These are phyloP conservation scores for Rubus idaeus DNA, from an alignment of 306 rosid species.

Conservation along the genomic window DNA sequence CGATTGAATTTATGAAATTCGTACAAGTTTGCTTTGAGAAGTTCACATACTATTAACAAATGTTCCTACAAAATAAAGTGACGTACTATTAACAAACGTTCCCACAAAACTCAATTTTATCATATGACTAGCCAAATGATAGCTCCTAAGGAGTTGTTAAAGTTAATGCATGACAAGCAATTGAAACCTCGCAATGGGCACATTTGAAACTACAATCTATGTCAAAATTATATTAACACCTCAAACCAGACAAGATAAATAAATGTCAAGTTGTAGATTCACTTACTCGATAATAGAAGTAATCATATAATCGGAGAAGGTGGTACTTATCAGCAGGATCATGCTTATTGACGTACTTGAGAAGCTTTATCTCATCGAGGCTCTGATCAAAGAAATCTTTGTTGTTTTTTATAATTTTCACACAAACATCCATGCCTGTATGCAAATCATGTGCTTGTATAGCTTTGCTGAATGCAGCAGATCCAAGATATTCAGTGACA, in stretches of 20 bases:
- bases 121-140: neutral
- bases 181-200: neutral
- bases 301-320: conserved; percentile 92
- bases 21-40: conserved; percentile 93
- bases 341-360: conserved; percentile 94
- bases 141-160: neutral
- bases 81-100: neutral
- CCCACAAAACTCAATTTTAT: neutral
- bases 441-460: conserved; percentile 98
- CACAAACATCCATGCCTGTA: conserved; percentile 97
- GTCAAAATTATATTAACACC: neutral
- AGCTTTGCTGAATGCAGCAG: conserved; percentile 99
- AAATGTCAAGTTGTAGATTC: conserved; percentile 18
- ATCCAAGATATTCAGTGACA: conserved; percentile 97
- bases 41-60: conserved; percentile 93
- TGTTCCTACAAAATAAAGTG: conserved; percentile 68
- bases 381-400: conserved; percentile 99
- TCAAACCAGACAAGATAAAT: conserved; percentile 10
- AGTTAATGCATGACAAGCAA: neutral
- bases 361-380: conserved; percentile 99
- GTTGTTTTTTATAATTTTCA: conserved; percentile 98
- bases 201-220: neutral
- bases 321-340: conserved; percentile 97
- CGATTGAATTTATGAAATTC: conserved; percentile 96
- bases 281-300: conserved; percentile 94